A percentile compares a stretch with the other conserved stretches of the same genome.
Conservation (phyloP, 2,329 filamentous ascomycete species). For the Myriosclerotinia scirpicola region DNA sequence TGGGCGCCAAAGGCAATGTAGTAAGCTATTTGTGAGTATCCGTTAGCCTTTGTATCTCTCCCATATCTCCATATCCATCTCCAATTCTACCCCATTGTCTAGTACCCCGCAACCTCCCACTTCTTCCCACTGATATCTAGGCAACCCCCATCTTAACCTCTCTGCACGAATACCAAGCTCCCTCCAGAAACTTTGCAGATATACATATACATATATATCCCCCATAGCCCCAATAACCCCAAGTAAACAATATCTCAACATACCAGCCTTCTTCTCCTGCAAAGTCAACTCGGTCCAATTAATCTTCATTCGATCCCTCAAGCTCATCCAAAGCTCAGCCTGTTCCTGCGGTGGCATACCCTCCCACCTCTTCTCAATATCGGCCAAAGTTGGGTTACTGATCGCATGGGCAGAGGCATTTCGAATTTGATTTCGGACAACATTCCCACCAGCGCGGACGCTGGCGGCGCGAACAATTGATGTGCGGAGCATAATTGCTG, state of each 20-base stretch:
- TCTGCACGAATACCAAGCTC: background rate
- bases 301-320: conserved; percentile 98
- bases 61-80: background rate
- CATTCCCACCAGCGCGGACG: conserved; percentile 22
- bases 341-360: conserved; percentile 97
- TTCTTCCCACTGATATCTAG: background rate
- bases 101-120: background rate
- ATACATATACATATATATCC: background rate
- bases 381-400: conserved; percentile 94
- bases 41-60: conserved; percentile 2
- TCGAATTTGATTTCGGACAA: conserved; percentile 21
- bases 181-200: background rate
- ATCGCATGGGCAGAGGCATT: conserved; percentile 71
- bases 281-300: conserved; percentile 94
- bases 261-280: conserved; percentile 99
- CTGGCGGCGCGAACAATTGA: conserved; percentile 25
- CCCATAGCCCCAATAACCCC: too few species aligned
- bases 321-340: conserved; percentile 97
- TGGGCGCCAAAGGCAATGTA: conserved; percentile 98
- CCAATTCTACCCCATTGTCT: background rate
- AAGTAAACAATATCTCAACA: conserved; percentile 42
- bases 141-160: background rate
- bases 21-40: conserved; percentile 66
- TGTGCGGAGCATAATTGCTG: conserved; percentile 29
- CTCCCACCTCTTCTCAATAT: conserved; percentile 99